phyloP scores from a whole-genome alignment of 805 yeast species.

The Saccharomycopsis oosterbeekiorum region DNA sequence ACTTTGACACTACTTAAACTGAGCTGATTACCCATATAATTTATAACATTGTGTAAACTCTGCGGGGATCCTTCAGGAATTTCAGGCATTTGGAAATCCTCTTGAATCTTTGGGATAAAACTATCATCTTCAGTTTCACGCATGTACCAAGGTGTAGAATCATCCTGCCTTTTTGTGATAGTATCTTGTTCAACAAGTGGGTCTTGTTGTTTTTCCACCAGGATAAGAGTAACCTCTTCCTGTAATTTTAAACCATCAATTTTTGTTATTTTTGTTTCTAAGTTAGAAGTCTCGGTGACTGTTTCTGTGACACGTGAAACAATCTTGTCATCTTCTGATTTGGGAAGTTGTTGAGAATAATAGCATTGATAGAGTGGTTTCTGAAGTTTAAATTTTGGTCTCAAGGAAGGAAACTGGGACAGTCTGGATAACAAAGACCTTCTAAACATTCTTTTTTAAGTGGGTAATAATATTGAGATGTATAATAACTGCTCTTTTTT shows the following conservation, averaged over 20 bases:
- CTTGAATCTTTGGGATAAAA: slow-evolving; percentile 19
- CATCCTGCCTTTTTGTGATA: background rate
- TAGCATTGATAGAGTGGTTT: background rate
- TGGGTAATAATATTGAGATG: no score
- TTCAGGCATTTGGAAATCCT: slow-evolving; percentile 37
- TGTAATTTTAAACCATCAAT: background rate
- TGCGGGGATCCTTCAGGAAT: slow-evolving; percentile 54
- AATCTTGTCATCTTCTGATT: background rate
- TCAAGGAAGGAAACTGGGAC: background rate
- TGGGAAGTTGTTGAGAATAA: background rate
- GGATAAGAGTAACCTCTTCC: background rate
- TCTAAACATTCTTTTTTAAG: background rate
- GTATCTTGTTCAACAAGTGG: background rate
- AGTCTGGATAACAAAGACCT: background rate
- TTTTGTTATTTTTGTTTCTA: no score
- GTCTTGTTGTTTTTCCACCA: background rate
- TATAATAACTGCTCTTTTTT: no score
- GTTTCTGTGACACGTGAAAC: no score
- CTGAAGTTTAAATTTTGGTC: background rate
- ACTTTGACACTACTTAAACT: slow-evolving; percentile 56
- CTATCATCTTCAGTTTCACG: slow-evolving; percentile 32
- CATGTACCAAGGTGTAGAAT: slow-evolving; percentile 50
- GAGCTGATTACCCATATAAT: slow-evolving; percentile 43
- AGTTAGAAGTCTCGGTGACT: background rate
- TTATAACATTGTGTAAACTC: slow-evolving; percentile 35